Base-by-base conservation (phyloP, 345 rosid species). In the Salix udensis region DNA sequence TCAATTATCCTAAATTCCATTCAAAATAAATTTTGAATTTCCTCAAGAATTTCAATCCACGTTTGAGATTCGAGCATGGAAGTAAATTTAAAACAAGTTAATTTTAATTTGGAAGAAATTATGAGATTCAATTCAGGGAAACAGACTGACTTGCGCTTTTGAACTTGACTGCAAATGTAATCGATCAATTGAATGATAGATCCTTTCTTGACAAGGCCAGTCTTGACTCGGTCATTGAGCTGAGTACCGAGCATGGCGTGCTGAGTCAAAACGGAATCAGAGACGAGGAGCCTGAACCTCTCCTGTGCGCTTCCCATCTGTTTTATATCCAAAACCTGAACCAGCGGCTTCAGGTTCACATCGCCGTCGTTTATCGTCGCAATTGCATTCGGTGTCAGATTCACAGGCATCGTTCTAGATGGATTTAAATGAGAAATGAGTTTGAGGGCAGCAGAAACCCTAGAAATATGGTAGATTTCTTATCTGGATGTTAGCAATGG, bases 101-200 rank as follows among this genome's bases (percentile, higher is more conserved):
- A 21, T 53, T 19, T 19, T 53, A 58, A 58, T 55, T 55, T 55
- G 6, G 64, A 23, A 9, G 64, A 58, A 42, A 42, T 42, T 6
- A 58, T 3, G 28, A 58, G 64, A 58, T 58, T 58, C 24, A 30
- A 16, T 30, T 15, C 16, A 71, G 18, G n/a, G 53, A 74, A 34
- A n/a, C 5, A 24, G 65, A 82, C 81, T 76, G 75, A 91, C 94
- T 85, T 88, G 89, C 94, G 96, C 65, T 82, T 87, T 74, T 82
- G 93, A 58, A 87, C 86, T 28, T 84, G 78, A 85, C 92, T 89
- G 89, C 97, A 94, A 75, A 92, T 90, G 84, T 91, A 92, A 80
- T 92, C 98, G 55, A 89, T 85, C 53, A 94, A 81, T 86, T 94
- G 98, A 80, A 94, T 82, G 26, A 94, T 85, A n/a, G 96, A 92